These are phyloP conservation scores for Rhinocladiella similis DNA, from an alignment of 2,329 filamentous ascomycete species.

Conservation along the genomic window DNA sequence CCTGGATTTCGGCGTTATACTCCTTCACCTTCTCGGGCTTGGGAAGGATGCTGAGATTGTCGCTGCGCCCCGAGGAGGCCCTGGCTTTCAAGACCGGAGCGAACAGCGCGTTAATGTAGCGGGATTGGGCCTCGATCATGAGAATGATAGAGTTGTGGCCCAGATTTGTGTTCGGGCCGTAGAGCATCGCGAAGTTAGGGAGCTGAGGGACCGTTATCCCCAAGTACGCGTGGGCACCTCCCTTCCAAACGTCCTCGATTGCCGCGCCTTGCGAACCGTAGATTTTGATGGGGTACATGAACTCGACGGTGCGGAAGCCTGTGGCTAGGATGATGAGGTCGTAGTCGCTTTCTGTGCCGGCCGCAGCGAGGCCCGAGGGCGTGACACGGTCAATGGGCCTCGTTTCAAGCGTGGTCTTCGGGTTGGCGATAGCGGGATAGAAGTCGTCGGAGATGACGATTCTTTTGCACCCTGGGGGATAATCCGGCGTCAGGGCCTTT, in stretches of 20 bases:
- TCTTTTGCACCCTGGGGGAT: conserved; percentile 42
- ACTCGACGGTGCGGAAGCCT: conserved; percentile 60
- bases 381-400: conserved; percentile 49
- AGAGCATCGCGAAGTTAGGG: conserved; percentile 59
- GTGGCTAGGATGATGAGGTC: conserved; percentile 61
- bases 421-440: conserved; percentile 49
- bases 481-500: conserved; percentile 55
- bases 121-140: conserved; percentile 61
- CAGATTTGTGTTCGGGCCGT: conserved; percentile 59
- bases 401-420: conserved; percentile 55
- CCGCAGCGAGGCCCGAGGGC: conserved; percentile 48
- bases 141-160: conserved; percentile 60
- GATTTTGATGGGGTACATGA: conserved; percentile 59
- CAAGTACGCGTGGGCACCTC: conserved; percentile 53
- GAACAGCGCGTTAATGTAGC: conserved; percentile 56
- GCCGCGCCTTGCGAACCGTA: conserved; percentile 45
- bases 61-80: conserved; percentile 40
- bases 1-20: conserved; percentile 27
- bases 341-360: conserved; percentile 46
- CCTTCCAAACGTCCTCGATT: conserved; percentile 55
- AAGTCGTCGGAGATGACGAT: conserved; percentile 59
- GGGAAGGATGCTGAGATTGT: conserved; percentile 48
- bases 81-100: conserved; percentile 43
- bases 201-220: conserved; percentile 54
- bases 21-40: conserved; percentile 30